These are phyloP conservation scores for Auricularia sp. DNA, from an alignment of 768 basidiomycete genomes.

Conservation along the genomic window DNA sequence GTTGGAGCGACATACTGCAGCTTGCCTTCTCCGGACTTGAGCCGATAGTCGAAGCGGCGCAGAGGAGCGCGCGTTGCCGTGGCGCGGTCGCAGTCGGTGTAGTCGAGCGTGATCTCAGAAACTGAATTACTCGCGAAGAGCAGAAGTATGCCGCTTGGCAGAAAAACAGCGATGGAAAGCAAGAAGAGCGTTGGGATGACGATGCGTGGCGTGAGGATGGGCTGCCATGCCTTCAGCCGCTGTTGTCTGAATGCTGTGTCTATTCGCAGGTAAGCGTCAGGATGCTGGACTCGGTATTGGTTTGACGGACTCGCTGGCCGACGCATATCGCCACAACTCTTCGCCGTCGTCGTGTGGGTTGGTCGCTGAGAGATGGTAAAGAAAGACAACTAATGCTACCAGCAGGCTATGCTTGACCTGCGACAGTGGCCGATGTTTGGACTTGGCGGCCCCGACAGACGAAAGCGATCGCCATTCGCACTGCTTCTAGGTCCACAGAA, in stretches of 20 bases:
- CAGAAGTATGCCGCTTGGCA: constrained; percentile 88
- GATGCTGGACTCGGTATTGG: no score
- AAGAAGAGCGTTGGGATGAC: constrained; percentile 95
- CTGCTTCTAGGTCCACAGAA: no score
- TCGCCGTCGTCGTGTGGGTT: no score
- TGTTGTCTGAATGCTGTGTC: constrained; percentile 99
- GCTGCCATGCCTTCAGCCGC: constrained; percentile 99
- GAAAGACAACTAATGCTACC: no score
- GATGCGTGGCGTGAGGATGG: constrained; percentile 94
- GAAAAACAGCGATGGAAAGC: constrained; percentile 79
- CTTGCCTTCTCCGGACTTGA: constrained; percentile 47
- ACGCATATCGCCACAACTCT: no score
- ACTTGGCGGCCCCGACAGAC: no score
- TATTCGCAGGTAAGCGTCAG: constrained; percentile 20
- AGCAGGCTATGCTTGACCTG: no score
- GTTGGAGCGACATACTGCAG: constrained; percentile 44
- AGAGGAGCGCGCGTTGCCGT: constrained; percentile 36
- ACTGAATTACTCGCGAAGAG: constrained; percentile 85
- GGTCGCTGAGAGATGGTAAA: no score
- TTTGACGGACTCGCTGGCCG: no score
- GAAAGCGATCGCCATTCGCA: no score
- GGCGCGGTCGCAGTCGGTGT: constrained; percentile 79
- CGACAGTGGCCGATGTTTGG: no score
- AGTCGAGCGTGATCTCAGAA: constrained; percentile 90
- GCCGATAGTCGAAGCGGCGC: constrained; percentile 56